Percentiles rank a stretch among this genome's conserved stretches.
phyloP scores from a whole-genome alignment of 495 filamentous ascomycete genomes.

The Parachaetomium inaequale region DNA sequence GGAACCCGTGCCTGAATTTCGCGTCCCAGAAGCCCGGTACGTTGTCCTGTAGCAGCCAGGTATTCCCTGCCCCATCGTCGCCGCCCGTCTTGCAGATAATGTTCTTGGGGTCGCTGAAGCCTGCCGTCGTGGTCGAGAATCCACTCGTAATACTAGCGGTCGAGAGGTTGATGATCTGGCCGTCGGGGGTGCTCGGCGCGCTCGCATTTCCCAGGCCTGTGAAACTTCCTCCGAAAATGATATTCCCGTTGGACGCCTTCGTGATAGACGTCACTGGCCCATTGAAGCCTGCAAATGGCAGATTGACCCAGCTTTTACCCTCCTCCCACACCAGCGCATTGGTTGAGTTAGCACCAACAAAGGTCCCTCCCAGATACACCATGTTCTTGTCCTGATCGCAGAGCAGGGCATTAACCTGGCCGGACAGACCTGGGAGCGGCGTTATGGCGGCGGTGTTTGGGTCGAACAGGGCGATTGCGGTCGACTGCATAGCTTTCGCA shows the following conservation, averaged over 20 bases:
- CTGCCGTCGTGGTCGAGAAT: conserved; percentile 54
- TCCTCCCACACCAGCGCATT: conserved; percentile 86
- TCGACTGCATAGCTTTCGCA: conserved; percentile 52
- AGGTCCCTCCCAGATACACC: conserved; percentile 88
- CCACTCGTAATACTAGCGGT: conserved; percentile 68
- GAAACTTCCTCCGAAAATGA: conserved; percentile 92
- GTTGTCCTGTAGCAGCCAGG: conserved; percentile 82
- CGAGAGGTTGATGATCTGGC: conserved; percentile 79
- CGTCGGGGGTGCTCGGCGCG: conserved; percentile 51
- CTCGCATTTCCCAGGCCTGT: conserved; percentile 82
- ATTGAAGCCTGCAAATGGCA: conserved; percentile 93
- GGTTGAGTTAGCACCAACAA: conserved; percentile 70
- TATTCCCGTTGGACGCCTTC: conserved; percentile 71
- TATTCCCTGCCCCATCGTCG: conserved; percentile 61
- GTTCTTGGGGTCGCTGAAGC: conserved; percentile 74
- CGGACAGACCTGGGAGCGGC: conserved; percentile 71
- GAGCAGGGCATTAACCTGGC: conserved; percentile 72
- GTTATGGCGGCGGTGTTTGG: conserved; percentile 62
- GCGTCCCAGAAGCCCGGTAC: conserved; percentile 81
- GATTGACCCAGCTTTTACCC: conserved; percentile 69
- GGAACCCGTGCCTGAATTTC: conserved; percentile 73
- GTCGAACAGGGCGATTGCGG: conserved; percentile 77
- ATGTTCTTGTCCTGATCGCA: conserved; percentile 80
- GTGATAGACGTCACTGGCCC: conserved; percentile 85
- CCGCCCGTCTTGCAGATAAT: conserved; percentile 77